Evolutionary conservation across 371 early-diverging fungal genomes (phyloP).

Genomic region (Mucor mucedo): DNA sequence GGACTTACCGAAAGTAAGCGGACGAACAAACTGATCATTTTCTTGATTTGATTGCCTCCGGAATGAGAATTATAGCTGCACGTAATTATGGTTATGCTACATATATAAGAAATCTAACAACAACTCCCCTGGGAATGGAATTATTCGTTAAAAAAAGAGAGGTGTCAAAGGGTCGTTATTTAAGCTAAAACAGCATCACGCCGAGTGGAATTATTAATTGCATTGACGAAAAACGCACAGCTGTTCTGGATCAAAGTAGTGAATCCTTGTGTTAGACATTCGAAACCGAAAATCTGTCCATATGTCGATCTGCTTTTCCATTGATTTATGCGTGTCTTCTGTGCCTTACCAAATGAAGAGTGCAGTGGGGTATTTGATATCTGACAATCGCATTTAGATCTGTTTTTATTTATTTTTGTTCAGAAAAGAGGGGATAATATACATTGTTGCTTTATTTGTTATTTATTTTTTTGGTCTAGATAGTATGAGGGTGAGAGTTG

Average conservation of each 20-base stretch:
- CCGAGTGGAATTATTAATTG: constrained; percentile 8
- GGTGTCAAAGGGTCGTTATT: neutral
- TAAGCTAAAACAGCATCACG: constrained; percentile 5
- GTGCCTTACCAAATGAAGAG: neutral
- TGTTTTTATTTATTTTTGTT: constrained; percentile 4
- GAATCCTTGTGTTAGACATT: constrained; percentile 5
- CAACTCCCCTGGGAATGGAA: too few species aligned
- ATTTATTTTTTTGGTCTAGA: constrained; percentile 39
- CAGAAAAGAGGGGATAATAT: neutral
- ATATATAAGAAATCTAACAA: too few species aligned
- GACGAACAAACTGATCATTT: too few species aligned
- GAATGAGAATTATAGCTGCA: too few species aligned
- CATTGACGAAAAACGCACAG: constrained; percentile 90
- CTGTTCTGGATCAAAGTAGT: constrained; percentile 69
- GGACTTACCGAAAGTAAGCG: too few species aligned
- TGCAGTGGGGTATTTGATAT: neutral
- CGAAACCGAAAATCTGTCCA: neutral
- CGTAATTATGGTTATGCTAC: too few species aligned
- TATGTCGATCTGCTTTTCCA: constrained; percentile 8
- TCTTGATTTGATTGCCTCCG: too few species aligned
- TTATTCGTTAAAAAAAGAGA: neutral
- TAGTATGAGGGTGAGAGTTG: constrained; percentile 71
- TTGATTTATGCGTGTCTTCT: constrained; percentile 1
- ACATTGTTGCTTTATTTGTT: constrained; percentile 1
- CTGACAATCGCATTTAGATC: neutral